A percentile compares a stretch with the other conserved stretches of the same genome.
These are phyloP conservation scores for Aspergillus haitiensis DNA, from an alignment of 495 filamentous ascomycete species.

Conservation along the genomic window DNA sequence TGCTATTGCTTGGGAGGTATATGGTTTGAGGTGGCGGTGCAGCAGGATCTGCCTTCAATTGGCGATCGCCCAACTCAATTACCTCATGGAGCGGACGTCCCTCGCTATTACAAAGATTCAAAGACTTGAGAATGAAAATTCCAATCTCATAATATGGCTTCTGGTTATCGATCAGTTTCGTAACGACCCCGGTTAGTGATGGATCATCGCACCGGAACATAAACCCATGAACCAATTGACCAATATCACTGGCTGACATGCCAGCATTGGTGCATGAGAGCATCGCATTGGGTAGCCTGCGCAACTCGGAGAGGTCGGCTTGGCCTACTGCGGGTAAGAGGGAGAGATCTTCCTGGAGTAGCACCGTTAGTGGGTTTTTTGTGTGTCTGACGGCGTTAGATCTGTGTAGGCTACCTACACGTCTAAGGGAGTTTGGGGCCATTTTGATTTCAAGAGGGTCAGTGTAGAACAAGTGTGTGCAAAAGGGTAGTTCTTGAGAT, in stretches of 20 bases:
- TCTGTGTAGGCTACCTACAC: too few relatives aligned
- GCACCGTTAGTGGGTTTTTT: too few relatives aligned
- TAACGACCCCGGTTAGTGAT: neutral
- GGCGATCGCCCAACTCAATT: neutral
- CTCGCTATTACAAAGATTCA: conserved; percentile 6
- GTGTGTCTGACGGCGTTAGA: too few relatives aligned
- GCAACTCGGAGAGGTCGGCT: neutral
- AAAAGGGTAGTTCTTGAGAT: too few relatives aligned
- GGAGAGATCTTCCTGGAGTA: too few relatives aligned
- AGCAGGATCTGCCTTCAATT: neutral
- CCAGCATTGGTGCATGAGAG: neutral
- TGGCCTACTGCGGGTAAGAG: neutral
- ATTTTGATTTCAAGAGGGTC: too few relatives aligned
- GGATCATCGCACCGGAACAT: conserved; percentile 6
- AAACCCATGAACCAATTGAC: conserved; percentile 3
- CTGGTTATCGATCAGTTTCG: neutral
- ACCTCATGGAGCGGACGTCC: neutral
- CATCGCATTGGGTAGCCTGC: conserved; percentile 5
- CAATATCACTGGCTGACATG: conserved; percentile 13
- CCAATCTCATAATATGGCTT: conserved; percentile 11
- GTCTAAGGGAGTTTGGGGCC: too few relatives aligned
- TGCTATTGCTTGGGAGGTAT: too few relatives aligned
- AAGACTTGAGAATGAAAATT: neutral
- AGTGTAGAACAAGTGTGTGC: too few relatives aligned
- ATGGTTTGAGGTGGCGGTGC: neutral